Percentiles rank a stretch among this genome's conserved stretches.
Evolutionary conservation across 805 yeast species (phyloP).

Genomic region (Nakazawaea pomicola): DNA sequence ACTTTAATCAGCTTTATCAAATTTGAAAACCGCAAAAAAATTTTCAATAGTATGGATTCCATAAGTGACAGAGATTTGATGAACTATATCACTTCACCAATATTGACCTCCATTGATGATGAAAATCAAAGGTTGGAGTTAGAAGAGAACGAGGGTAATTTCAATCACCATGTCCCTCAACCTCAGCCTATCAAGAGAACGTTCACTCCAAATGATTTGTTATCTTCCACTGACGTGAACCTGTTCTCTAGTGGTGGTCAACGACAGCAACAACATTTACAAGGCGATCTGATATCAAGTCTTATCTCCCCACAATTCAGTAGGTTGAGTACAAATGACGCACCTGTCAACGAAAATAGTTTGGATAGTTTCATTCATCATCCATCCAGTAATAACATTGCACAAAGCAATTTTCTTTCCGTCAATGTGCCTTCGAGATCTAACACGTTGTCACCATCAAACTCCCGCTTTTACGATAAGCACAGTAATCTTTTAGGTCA

Average conservation of each 20-base stretch:
- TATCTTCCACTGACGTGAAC: not conserved
- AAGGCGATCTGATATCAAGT: constrained; percentile 1
- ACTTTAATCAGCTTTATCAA: too few relatives aligned
- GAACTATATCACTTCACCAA: constrained; percentile 15
- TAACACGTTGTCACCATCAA: constrained; percentile 10
- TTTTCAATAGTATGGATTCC: not conserved
- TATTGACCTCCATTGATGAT: constrained; percentile 14
- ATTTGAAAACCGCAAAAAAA: not conserved
- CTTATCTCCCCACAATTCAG: constrained; percentile 5
- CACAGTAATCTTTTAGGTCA: not conserved
- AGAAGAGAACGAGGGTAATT: constrained; percentile 5
- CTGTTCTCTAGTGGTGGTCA: not conserved
- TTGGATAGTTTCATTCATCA: constrained; percentile 2
- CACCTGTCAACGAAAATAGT: not conserved
- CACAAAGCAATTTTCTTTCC: constrained; percentile 1
- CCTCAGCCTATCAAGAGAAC: constrained; percentile 4
- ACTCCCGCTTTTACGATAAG: constrained; percentile 12
- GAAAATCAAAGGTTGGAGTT: constrained; percentile 12
- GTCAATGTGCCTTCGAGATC: constrained; percentile 5
- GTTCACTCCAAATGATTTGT: constrained; percentile 2
- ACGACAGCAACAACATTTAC: constrained; percentile 1
- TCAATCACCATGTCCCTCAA: not conserved
- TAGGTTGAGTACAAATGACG: constrained; percentile 4
- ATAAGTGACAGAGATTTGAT: constrained; percentile 9
- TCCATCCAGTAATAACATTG: not conserved